Percentiles rank a stretch among this genome's conserved stretches.
Conservation (phyloP, 2,329 filamentous ascomycete species). For the Anthostomella pinea region DNA sequence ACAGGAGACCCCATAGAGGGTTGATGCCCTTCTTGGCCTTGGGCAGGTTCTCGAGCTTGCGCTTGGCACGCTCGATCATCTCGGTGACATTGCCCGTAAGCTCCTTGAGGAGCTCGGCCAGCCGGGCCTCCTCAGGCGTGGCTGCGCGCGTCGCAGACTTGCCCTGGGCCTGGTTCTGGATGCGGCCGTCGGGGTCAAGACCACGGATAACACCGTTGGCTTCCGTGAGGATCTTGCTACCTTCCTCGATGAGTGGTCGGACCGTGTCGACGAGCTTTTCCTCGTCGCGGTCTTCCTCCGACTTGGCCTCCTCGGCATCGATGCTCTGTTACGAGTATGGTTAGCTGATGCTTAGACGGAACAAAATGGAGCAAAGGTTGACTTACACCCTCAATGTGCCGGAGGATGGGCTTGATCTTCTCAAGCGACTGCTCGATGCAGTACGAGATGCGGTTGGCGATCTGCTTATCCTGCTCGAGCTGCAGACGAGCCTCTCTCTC, state of each 20-base stretch:
- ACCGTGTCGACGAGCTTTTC: constrained; percentile 84
- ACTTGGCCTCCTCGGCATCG: constrained; percentile 74
- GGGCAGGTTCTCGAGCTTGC: constrained; percentile 86
- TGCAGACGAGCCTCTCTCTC: constrained; percentile 54
- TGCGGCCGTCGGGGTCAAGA: constrained; percentile 83
- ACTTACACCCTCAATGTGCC: constrained; percentile 75
- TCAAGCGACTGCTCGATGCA: constrained; percentile 79
- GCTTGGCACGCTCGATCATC: constrained; percentile 84
- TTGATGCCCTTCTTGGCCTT: constrained; percentile 94
- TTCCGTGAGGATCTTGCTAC: constrained; percentile 75
- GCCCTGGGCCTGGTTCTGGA: constrained; percentile 80
- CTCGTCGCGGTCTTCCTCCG: constrained; percentile 85
- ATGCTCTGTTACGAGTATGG: constrained; percentile 58
- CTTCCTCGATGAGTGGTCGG: constrained; percentile 85
- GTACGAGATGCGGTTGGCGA: constrained; percentile 71
- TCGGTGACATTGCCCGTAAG: constrained; percentile 77
- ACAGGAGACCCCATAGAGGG: constrained; percentile 79
- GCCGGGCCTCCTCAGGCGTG: constrained; percentile 76
- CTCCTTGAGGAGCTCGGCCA: constrained; percentile 84
- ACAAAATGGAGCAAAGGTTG: not conserved
- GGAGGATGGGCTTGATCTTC: constrained; percentile 79
- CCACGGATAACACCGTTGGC: constrained; percentile 84
- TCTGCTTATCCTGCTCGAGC: constrained; percentile 66
- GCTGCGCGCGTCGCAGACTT: constrained; percentile 73
- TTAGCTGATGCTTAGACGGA: constrained; percentile 22